Base-by-base conservation (phyloP, 495 filamentous ascomycete genomes). In the Opeltia flavorubescens region DNA sequence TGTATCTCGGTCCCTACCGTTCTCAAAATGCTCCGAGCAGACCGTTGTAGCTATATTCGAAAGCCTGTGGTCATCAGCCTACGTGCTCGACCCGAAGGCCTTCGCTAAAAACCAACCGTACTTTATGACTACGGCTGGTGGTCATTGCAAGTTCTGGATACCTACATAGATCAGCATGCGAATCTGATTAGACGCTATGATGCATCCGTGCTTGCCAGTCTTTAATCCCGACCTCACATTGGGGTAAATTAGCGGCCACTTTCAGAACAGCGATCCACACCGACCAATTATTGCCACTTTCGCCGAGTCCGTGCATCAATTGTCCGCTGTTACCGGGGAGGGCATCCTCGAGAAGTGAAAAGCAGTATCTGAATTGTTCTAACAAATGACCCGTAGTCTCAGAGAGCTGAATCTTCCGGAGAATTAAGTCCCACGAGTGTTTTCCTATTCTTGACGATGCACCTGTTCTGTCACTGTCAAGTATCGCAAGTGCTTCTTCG, bases 251-350 rank as follows among this genome's bases (percentile, higher is more conserved):
- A 6, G 6, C 50, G 28, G 56, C 53, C 25, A 63, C 57, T 18
- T 49, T 53, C 13, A 65, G 48, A 43, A 69, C 50, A 2, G 52
- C 57, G n/a, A 68, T 63, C 76, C 76, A 80, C 26, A 75, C 62
- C 38, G 57, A 64, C 72, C 76, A 78, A 45, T 78, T 73, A 57
- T 78, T 74, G 38, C 65, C 68, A 33, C 55, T 26, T 50, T 53
- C 43, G 39, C 61, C 30, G 41, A 51, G 40, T 30, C 28, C 5
- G 48, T 27, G 20, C 43, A 35, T 5, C 18, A 27, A 17, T 13
- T 12, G 4, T 21, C 21, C 13, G 27, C 24, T 25, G 34, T 43
- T 50, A 67, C 61, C 25, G 66, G 64, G 17, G 69, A 55, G 11
- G 55, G 60, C 38, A 66, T 62, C 36, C 55, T 56, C 47, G 60